Conservation (phyloP, 1,139 yeast genomes). For the Nakaseomyces uthaithaninus region DNA sequence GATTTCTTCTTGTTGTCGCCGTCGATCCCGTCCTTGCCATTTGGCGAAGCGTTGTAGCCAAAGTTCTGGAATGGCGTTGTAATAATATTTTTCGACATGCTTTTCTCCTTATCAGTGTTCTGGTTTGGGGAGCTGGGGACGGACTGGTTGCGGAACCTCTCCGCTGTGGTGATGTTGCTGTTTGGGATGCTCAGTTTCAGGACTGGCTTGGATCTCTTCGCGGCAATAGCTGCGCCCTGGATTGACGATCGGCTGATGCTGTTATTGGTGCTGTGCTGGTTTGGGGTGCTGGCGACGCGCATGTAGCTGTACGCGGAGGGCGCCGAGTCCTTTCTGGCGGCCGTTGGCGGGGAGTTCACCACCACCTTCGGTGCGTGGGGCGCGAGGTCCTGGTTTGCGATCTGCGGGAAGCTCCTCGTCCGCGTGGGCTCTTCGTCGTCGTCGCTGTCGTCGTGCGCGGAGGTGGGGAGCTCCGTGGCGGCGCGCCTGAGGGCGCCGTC, state of each 20-base stretch:
- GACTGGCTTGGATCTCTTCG: conserved; percentile 1
- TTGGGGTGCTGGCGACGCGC: neutral
- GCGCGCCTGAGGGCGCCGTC: no score
- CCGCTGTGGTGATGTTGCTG: conserved; percentile 1
- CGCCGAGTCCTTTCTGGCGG: neutral
- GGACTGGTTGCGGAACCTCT: conserved; percentile 1
- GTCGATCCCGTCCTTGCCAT: neutral
- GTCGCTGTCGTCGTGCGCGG: neutral
- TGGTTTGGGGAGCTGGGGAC: conserved; percentile 2
- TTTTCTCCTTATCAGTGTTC: neutral
- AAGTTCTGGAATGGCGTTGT: conserved; percentile 3
- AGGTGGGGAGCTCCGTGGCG: no score
- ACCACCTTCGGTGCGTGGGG: neutral
- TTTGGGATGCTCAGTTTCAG: conserved; percentile 3
- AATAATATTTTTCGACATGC: conserved; percentile 1
- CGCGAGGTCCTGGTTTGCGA: neutral
- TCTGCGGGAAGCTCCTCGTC: neutral
- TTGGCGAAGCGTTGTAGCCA: neutral
- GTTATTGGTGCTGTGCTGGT: neutral
- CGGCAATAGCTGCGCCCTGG: neutral
- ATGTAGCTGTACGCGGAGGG: conserved; percentile 1
- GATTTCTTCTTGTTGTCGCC: neutral
- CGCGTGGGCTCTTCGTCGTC: neutral
- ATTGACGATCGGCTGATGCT: neutral
- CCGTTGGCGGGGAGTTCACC: neutral